A percentile compares a stretch with the other conserved stretches of the same genome.
phyloP scores from a whole-genome alignment of 1,139 yeast genomes.

The Schizosaccharomyces versatilis region DNA sequence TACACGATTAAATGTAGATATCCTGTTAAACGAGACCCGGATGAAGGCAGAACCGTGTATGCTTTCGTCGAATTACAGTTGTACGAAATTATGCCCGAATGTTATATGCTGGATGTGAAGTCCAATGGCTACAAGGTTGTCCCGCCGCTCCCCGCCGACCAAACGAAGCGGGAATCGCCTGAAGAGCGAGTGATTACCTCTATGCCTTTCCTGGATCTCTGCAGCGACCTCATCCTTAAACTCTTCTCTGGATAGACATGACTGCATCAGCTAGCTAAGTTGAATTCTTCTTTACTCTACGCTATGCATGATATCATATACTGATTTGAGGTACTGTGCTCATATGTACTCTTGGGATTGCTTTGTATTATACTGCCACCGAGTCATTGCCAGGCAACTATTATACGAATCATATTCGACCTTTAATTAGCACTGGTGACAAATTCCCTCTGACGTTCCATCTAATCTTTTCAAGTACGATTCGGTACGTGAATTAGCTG shows the following conservation, averaged over 20 bases:
- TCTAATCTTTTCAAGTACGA: no score
- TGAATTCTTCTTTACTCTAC: no score
- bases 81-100: conserved; percentile 86
- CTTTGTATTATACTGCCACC: no score
- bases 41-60: conserved; percentile 16
- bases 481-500: no score
- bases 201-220: conserved; percentile 11
- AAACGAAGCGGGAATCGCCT: background rate
- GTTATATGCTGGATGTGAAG: conserved; percentile 86
- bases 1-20: background rate
- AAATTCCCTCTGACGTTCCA: no score
- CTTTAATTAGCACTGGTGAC: no score
- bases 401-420: no score
- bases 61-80: conserved; percentile 96
- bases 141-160: background rate
- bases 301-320: no score
- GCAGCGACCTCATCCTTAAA: conserved; percentile 7
- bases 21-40: background rate
- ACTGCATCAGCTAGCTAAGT: no score
- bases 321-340: no score
- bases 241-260: background rate
- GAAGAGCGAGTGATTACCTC: conserved; percentile 7
- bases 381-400: no score
- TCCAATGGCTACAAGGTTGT: conserved; percentile 48
- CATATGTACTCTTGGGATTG: no score